Evolutionary conservation across 108 stramenopile genomes (phyloP).

Genomic region (Cyclostephanos tholiformis): DNA sequence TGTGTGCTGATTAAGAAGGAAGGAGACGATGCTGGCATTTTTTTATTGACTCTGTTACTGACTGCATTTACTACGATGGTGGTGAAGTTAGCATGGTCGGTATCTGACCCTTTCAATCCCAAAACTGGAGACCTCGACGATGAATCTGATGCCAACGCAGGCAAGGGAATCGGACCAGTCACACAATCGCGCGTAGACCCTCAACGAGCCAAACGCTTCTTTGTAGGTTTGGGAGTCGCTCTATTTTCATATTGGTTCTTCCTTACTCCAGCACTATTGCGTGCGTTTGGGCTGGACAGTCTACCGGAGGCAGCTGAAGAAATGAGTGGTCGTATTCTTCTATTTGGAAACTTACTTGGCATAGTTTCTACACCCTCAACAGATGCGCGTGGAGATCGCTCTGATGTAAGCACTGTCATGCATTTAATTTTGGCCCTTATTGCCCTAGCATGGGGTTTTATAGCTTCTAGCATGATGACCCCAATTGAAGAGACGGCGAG

Average conservation of each 20-base stretch:
- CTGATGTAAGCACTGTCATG: conserved; percentile 15
- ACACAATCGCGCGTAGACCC: conserved; percentile 20
- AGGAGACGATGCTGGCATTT: conserved; percentile 35
- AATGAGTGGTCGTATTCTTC: conserved; percentile 30
- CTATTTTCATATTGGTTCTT: conserved; percentile 44
- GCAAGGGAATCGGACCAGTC: conserved; percentile 3
- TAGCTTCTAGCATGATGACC: conserved; percentile 28
- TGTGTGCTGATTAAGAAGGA: conserved; percentile 45
- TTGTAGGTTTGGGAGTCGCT: conserved; percentile 16
- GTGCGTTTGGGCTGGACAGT: conserved; percentile 32
- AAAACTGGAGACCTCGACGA: conserved; percentile 4
- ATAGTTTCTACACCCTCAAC: conserved; percentile 8
- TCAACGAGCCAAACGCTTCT: conserved; percentile 24
- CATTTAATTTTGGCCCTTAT: conserved; percentile 21
- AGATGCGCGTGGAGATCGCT: conserved; percentile 4
- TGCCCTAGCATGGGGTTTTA: conserved; percentile 25
- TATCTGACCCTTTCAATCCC: conserved; percentile 5
- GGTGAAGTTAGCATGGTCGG: conserved; percentile 21
- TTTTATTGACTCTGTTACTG: conserved; percentile 21
- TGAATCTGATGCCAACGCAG: not conserved
- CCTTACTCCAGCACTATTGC: conserved; percentile 41
- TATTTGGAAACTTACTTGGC: conserved; percentile 36
- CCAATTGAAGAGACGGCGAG: conserved; percentile 41
- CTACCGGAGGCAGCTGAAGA: conserved; percentile 36
- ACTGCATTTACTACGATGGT: conserved; percentile 8